A percentile compares a stretch with the other conserved stretches of the same genome.
Conservation (phyloP, 345 rosid species). For the Hibiscus trionum region DNA sequence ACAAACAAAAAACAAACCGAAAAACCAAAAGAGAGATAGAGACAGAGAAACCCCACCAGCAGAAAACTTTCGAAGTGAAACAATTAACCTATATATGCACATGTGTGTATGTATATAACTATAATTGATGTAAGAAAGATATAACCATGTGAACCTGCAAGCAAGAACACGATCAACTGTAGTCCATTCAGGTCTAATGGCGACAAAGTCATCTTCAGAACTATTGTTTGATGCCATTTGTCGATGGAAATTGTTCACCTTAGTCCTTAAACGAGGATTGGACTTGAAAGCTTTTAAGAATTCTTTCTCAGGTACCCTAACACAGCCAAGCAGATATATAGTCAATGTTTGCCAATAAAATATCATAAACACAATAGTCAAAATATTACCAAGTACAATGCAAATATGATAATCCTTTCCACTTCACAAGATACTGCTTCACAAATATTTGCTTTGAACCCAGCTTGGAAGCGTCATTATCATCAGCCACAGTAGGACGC, state of each 20-base stretch:
- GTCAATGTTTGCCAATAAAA: background rate
- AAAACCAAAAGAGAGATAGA: background rate
- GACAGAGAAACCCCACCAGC: background rate
- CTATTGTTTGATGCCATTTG: slow-evolving; percentile 57
- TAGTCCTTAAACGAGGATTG: slow-evolving; percentile 81
- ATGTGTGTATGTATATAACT: background rate
- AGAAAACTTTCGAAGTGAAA: slow-evolving; percentile 1
- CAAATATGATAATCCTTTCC: slow-evolving; percentile 97
- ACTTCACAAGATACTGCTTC: slow-evolving; percentile 95
- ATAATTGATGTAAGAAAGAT: background rate
- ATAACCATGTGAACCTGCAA: slow-evolving; percentile 49
- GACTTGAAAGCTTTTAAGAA: slow-evolving; percentile 87
- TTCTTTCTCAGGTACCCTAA: slow-evolving; percentile 93
- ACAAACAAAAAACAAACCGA: background rate
- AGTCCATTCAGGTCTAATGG: slow-evolving; percentile 97
- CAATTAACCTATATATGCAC: background rate
- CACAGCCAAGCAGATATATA: background rate
- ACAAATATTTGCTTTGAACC: slow-evolving; percentile 72
- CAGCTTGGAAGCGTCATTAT: slow-evolving; percentile 50
- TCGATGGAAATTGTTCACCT: slow-evolving; percentile 83
- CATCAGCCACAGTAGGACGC: slow-evolving; percentile 87
- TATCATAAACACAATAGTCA: background rate
- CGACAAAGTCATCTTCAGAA: slow-evolving; percentile 78
- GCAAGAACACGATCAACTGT: slow-evolving; percentile 96
- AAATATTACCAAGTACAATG: slow-evolving; percentile 84